Evolutionary conservation across 164 flowering plant species (phyloP).

Genomic region (Berberis thunbergii): DNA sequence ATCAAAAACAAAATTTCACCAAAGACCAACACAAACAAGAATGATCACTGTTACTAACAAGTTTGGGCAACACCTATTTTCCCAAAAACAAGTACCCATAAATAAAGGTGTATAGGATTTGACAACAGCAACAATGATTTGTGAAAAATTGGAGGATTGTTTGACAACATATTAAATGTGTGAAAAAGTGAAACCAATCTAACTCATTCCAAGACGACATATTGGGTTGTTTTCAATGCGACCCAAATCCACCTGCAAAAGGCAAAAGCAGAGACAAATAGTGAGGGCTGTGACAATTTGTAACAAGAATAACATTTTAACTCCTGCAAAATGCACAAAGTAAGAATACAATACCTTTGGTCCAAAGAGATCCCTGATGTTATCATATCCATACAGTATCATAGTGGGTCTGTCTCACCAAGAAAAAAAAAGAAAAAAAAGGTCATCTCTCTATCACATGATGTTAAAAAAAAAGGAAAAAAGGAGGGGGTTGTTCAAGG

Average conservation of each 20-base stretch:
- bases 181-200: too few relatives aligned
- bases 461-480: background rate
- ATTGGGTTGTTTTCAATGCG: slow-evolving; percentile 30
- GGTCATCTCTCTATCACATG: background rate
- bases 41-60: too few relatives aligned
- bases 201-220: slow-evolving; percentile 20
- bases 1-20: too few relatives aligned
- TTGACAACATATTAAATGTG: too few relatives aligned
- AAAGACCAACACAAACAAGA: too few relatives aligned
- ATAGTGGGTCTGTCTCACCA: slow-evolving; percentile 60
- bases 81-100: too few relatives aligned
- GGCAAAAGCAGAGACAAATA: background rate
- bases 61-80: too few relatives aligned
- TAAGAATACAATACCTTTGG: slow-evolving; percentile 52
- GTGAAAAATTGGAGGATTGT: too few relatives aligned
- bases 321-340: background rate
- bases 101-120: too few relatives aligned
- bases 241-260: slow-evolving; percentile 26
- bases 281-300: background rate
- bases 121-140: too few relatives aligned
- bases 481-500: background rate
- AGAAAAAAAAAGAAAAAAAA: slow-evolving; percentile 14
- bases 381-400: slow-evolving; percentile 85
- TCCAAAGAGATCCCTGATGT: slow-evolving; percentile 95
- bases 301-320: background rate